Evolutionary conservation across 345 rosid genomes (phyloP).

Genomic region (Sonneratia alba): DNA sequence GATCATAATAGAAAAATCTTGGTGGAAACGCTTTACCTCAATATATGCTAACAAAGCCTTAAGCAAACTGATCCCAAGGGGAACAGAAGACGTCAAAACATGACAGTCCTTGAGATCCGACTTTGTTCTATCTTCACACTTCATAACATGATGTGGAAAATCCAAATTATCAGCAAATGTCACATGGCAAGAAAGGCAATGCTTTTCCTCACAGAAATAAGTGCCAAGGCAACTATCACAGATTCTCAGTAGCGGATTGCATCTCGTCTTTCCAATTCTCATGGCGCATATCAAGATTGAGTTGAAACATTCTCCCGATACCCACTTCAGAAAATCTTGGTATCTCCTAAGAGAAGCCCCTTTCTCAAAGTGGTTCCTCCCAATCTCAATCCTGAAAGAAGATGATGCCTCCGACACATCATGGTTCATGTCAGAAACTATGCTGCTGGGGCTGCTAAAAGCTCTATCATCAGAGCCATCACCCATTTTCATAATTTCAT

Average conservation of each 20-base stretch:
- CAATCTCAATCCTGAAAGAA: constrained; percentile 66
- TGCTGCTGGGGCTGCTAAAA: constrained; percentile 54
- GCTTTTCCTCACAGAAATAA: constrained; percentile 37
- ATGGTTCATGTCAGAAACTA: constrained; percentile 40
- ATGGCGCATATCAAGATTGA: constrained; percentile 36
- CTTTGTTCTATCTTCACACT: constrained; percentile 37
- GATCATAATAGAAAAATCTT: background rate
- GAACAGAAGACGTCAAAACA: constrained; percentile 39
- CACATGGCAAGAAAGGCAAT: constrained; percentile 65
- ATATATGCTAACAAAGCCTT: constrained; percentile 51
- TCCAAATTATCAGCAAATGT: constrained; percentile 27
- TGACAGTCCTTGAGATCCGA: constrained; percentile 17
- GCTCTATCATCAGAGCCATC: constrained; percentile 27
- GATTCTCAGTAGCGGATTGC: constrained; percentile 41
- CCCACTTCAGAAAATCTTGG: constrained; percentile 74
- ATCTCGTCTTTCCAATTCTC: constrained; percentile 53
- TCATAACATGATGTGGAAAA: constrained; percentile 29
- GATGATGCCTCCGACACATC: constrained; percentile 40
- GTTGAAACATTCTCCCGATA: constrained; percentile 58
- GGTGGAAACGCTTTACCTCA: constrained; percentile 43
- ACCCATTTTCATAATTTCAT: constrained; percentile 33
- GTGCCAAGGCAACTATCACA: constrained; percentile 58
- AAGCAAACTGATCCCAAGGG: constrained; percentile 64
- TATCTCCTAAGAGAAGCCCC: constrained; percentile 56
- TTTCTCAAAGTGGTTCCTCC: constrained; percentile 59